A percentile compares a stretch with the other conserved stretches of the same genome.
phyloP scores from a whole-genome alignment of 495 filamentous ascomycete species.

The Penicillium psychrofluorescens region DNA sequence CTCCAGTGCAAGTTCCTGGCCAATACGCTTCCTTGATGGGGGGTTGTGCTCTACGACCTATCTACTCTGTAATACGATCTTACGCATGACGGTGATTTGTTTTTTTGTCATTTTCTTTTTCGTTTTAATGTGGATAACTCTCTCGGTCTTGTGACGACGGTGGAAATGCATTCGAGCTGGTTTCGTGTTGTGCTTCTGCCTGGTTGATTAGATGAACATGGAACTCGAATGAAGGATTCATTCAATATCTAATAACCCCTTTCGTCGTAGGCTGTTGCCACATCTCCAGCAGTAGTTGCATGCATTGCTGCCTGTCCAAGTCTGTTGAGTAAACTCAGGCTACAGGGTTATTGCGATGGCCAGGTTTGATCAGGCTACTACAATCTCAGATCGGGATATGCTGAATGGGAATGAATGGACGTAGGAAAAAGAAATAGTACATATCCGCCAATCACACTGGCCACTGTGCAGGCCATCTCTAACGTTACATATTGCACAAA shows the following conservation, averaged over 20 bases:
- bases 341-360: no score
- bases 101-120: neutral
- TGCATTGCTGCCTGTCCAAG: no score
- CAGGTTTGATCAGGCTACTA: no score
- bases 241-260: no score
- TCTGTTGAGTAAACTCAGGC: no score
- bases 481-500: constrained; percentile 26
- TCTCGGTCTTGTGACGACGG: neutral
- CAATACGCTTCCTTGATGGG: constrained; percentile 47
- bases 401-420: constrained; percentile 9
- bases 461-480: constrained; percentile 22
- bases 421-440: constrained; percentile 19
- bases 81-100: constrained; percentile 5
- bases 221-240: neutral
- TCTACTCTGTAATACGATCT: constrained; percentile 10
- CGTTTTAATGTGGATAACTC: neutral
- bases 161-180: neutral
- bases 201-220: neutral
- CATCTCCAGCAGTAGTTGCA: no score
- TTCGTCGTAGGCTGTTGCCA: no score
- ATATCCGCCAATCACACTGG: constrained; percentile 19
- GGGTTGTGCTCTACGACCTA: neutral
- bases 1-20: constrained; percentile 71
- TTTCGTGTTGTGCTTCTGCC: no score
- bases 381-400: neutral